Evolutionary conservation across 2,329 filamentous ascomycete species (phyloP).

Genomic region (Pseudocercospora vitis): DNA sequence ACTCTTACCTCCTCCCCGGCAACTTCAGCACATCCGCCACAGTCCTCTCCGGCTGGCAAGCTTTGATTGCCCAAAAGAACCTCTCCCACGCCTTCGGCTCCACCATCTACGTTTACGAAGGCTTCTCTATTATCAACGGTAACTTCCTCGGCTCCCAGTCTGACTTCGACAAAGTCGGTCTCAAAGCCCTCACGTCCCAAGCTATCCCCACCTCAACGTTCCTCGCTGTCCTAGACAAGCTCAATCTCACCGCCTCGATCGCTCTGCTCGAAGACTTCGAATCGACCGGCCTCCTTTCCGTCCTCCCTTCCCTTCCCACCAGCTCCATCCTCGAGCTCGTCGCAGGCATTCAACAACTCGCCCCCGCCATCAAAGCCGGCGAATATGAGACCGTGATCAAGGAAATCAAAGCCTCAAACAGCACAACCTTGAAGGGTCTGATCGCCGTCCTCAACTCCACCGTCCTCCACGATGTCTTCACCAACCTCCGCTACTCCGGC

Average conservation of each 20-base stretch:
- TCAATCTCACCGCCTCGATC: constrained; percentile 19
- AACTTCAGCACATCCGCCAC: constrained; percentile 11
- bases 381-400: constrained; percentile 11
- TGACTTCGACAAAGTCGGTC: constrained; percentile 19
- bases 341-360: constrained; percentile 12
- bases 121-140: constrained; percentile 20
- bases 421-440: constrained; percentile 7
- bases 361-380: constrained; percentile 14
- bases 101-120: constrained; percentile 22
- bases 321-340: constrained; percentile 10
- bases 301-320: constrained; percentile 11
- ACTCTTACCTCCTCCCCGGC: constrained; percentile 22
- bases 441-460: constrained; percentile 6
- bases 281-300: constrained; percentile 13
- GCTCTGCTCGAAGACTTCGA: constrained; percentile 9
- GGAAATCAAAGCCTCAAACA: constrained; percentile 15
- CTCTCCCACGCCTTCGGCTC: constrained; percentile 19
- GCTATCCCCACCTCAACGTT: constrained; percentile 12
- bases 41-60: constrained; percentile 21
- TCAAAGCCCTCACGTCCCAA: constrained; percentile 1
- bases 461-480: constrained; percentile 13
- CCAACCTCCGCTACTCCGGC: constrained; percentile 13
- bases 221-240: constrained; percentile 15
- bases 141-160: constrained; percentile 19
- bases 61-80: constrained; percentile 19